phyloP scores from a whole-genome alignment of 768 basidiomycete species.

The Asterophora lycoperdoides region DNA sequence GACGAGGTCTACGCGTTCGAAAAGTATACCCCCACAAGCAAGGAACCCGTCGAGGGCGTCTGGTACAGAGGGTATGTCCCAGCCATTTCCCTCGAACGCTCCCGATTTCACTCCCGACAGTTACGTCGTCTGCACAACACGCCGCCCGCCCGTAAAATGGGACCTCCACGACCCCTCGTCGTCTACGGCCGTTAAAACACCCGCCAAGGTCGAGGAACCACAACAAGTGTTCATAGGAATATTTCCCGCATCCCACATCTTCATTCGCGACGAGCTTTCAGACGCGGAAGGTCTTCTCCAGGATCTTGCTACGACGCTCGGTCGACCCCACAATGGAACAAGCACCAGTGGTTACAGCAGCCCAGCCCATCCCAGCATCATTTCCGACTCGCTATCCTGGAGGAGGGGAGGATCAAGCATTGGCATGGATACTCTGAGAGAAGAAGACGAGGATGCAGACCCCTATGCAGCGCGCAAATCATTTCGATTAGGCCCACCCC shows the following conservation, averaged over 20 bases:
- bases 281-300: conserved; percentile 86
- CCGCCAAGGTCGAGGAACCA: conserved; percentile 64
- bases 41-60: conserved; percentile 64
- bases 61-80: conserved; percentile 91
- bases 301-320: conserved; percentile 61
- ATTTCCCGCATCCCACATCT: conserved; percentile 87
- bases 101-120: conserved; percentile 32
- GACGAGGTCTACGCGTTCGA: conserved; percentile 98
- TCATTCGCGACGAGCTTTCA: conserved; percentile 78
- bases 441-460: conserved; percentile 58
- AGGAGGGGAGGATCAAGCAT: conserved; percentile 39
- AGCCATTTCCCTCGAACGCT: conserved; percentile 2
- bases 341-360: conserved; percentile 24
- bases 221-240: conserved; percentile 93
- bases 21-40: conserved; percentile 69
- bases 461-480: conserved; percentile 45
- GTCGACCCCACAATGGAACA: conserved; percentile 22
- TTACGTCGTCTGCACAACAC: conserved; percentile 82
- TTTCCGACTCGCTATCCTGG: conserved; percentile 46
- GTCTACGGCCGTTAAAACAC: conserved; percentile 39
- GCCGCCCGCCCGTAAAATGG: conserved; percentile 69
- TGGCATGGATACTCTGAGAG: conserved; percentile 54
- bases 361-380: conserved; percentile 34
- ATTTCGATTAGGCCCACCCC: conserved; percentile 68
- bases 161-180: conserved; percentile 56